Conservation (phyloP, 352 stramenopile species). For the Globisporangium polare region DNA sequence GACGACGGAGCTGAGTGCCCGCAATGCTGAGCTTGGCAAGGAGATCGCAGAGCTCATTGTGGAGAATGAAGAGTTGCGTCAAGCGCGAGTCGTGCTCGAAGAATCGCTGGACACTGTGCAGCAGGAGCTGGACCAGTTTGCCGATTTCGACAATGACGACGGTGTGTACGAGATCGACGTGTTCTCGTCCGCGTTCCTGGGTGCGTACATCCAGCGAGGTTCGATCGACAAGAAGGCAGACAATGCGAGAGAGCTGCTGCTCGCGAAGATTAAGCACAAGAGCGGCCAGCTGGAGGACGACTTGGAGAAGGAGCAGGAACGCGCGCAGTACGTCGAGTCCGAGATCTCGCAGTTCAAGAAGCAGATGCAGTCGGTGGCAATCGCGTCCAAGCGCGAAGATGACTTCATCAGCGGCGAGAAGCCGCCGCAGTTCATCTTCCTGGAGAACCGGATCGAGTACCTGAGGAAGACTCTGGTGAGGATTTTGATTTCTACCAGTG, state of each 20-base stretch:
- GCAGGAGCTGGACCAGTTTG: constrained; percentile 61
- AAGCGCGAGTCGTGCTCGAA: constrained; percentile 45
- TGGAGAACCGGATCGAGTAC: constrained; percentile 70
- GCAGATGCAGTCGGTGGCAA: constrained; percentile 61
- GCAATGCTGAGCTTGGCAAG: constrained; percentile 56
- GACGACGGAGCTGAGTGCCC: constrained; percentile 45
- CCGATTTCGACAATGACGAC: constrained; percentile 49
- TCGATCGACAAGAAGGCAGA: constrained; percentile 63
- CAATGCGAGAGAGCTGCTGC: constrained; percentile 50
- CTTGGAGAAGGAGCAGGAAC: constrained; percentile 54
- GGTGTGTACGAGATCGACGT: constrained; percentile 54
- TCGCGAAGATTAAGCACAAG: constrained; percentile 55
- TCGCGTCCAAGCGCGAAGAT: constrained; percentile 65
- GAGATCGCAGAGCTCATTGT: constrained; percentile 68
- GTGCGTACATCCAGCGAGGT: constrained; percentile 46
- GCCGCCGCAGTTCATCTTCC: constrained; percentile 69
- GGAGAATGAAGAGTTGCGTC: constrained; percentile 65
- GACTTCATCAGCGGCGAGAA: constrained; percentile 78
- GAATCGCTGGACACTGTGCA: constrained; percentile 53
- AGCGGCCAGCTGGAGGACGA: constrained; percentile 52
- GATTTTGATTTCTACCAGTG: not conserved
- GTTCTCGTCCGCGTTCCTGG: constrained; percentile 66
- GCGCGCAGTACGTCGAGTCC: constrained; percentile 44
- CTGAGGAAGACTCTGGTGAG: constrained; percentile 64
- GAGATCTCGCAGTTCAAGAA: constrained; percentile 65